Evolutionary conservation across 257 asterid species (phyloP), one percentile per base, ranked within the genome.

Genomic region (Lycium barbarum): DNA sequence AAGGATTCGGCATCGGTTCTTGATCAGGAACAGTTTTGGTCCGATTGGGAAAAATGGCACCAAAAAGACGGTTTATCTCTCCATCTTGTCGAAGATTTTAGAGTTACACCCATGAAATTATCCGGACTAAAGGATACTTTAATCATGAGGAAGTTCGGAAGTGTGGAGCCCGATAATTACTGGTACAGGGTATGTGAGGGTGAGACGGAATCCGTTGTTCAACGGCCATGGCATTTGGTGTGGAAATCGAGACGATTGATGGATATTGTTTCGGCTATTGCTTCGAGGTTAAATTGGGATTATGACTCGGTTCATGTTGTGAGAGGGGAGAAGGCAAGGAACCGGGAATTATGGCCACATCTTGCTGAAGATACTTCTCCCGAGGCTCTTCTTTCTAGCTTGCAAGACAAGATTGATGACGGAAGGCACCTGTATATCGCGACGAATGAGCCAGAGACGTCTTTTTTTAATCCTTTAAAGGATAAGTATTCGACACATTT

Each of bases 151-250:
- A 95, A 92, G 84, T 95, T 95, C 22, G 97, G 96, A 2, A 38
- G 26, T 2, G 97, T 93, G 51, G 97, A 92, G 92, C 97, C 97
- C 0, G 97, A 94, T 85, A 93, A 95, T 70, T 93, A 90, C 85
- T 93, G 98, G 98, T 91, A 86, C 68, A 90, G 93, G 38, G 98
- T 96, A n/a, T 93, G 99, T 82, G 97, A 95, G 85, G 98, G 97
- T 7, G 95, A 90, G 87, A 86, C 95, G 5, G 93, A 84, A 68
- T 88, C 91, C 38, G 89, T 89, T 17, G 88, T 93, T 76, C 88
- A 90, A 73, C 87, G 97, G 53, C 98, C 99, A 9, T 96, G 99
- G 98, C 90, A 87, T 63, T 72, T 90, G 86, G 78, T 95, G 35
- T 71, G 92, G 94, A 93, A 90, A 83, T 93, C 98, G 35, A 92